A percentile compares a stretch with the other conserved stretches of the same genome.
phyloP scores from a whole-genome alignment of 2,329 filamentous ascomycete genomes.

The Lecanicillium sp. region DNA sequence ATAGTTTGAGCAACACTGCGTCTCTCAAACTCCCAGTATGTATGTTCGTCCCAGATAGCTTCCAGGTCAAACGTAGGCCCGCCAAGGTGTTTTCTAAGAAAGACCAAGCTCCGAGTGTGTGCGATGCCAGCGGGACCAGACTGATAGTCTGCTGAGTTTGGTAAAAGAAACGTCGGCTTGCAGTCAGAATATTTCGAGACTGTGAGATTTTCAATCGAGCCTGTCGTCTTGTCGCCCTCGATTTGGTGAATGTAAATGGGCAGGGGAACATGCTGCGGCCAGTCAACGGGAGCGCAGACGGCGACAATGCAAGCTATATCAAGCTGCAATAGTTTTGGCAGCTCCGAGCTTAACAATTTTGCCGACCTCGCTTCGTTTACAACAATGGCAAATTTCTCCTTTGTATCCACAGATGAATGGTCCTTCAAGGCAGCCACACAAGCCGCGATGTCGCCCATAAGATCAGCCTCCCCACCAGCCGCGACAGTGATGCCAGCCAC shows the following conservation, averaged over 20 bases:
- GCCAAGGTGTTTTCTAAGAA: conserved; percentile 53
- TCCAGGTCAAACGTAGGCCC: conserved; percentile 68
- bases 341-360: too few species aligned
- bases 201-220: not conserved
- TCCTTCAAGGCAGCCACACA: too few species aligned
- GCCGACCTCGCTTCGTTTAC: too few species aligned
- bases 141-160: conserved; percentile 40
- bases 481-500: conserved; percentile 15
- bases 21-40: conserved; percentile 58
- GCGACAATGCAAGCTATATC: not conserved
- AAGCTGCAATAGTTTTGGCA: too few species aligned
- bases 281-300: too few species aligned
- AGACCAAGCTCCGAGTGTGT: conserved; percentile 56
- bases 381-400: too few species aligned
- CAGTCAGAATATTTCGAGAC: conserved; percentile 28
- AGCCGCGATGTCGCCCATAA: too few species aligned
- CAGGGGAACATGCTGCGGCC: too few species aligned
- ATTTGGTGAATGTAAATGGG: not conserved
- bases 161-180: conserved; percentile 33
- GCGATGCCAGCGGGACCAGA: conserved; percentile 46
- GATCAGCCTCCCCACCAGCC: too few species aligned
- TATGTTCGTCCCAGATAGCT: conserved; percentile 71
- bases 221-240: not conserved
- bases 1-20: conserved; percentile 63
- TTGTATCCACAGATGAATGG: too few species aligned